These are phyloP conservation scores for Boletus sp. DNA, from an alignment of 768 basidiomycete genomes.

Conservation along the genomic window DNA sequence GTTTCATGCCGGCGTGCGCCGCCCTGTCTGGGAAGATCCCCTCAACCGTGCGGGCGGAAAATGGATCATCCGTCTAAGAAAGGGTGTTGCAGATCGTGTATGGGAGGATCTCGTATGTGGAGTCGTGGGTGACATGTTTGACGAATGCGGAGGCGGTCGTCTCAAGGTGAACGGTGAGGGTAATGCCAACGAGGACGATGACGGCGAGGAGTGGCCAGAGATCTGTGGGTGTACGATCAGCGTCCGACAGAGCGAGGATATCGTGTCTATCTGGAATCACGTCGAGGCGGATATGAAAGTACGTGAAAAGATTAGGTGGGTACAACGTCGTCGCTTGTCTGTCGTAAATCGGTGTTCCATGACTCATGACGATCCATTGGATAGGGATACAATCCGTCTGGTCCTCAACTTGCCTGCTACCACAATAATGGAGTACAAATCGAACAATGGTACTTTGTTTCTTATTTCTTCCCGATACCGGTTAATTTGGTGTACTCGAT, in stretches of 20 bases:
- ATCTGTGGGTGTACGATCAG: conserved; percentile 96
- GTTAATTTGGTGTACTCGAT: conserved; percentile 1
- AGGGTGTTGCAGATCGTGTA: conserved; percentile 85
- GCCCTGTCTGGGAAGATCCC: conserved; percentile 97
- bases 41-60: conserved; percentile 86
- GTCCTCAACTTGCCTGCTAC: conserved; percentile 73
- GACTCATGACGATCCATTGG: conserved; percentile 3
- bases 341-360: background rate
- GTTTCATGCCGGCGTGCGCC: conserved; percentile 80
- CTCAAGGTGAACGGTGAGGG: conserved; percentile 31
- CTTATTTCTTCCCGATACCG: background rate
- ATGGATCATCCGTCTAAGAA: conserved; percentile 92
- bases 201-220: conserved; percentile 61
- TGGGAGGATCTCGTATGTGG: conserved; percentile 91
- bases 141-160: conserved; percentile 47
- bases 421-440: conserved; percentile 93
- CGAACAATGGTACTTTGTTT: conserved; percentile 67
- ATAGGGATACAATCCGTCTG: conserved; percentile 75
- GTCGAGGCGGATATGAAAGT: conserved; percentile 73
- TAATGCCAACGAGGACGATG: conserved; percentile 36
- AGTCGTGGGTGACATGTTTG: conserved; percentile 88
- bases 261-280: conserved; percentile 90
- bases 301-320: conserved; percentile 81
- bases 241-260: conserved; percentile 91
- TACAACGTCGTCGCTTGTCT: conserved; percentile 31